Evolutionary conservation across 208 protist species (phyloP), one percentile per base, ranked within the genome.

Genomic region (Angomonas deanei): DNA sequence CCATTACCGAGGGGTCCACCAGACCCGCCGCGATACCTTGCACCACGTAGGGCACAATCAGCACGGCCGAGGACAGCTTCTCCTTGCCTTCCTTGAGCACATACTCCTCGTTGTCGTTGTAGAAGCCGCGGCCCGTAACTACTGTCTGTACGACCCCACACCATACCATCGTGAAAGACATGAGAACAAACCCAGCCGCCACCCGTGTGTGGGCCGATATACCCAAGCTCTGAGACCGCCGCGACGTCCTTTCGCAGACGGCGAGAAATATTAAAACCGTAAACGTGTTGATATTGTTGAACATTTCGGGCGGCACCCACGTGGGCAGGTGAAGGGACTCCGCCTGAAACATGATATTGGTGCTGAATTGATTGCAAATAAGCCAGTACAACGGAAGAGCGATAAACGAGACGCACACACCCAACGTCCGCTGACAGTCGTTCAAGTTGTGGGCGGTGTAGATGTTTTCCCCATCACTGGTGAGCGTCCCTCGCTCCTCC

Each of bases 361-460:
- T 89, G 68, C 78, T 86, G 65, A 83, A 86, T 70, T 86, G 78
- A 36, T 86, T 86, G 55, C 68, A 76, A 24, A 86, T 68, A 13
- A 89, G 65, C 82, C 82, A 89, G 68, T 89, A 89, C 17, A 89
- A 67, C 60, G 82, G 82, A 26, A 89, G 68, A 27, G 76, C 73
- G 6, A 82, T 49, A 54, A 89, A 85, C 10, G 70, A 58, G 42
- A 72, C 71, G 63, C 78, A 85, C 27, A 81, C 67, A 0, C 28
- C 27, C 56, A 83, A 30, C 47, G 79, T 74, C 47, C 38, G 47
- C 27, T 78, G 80, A 26, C 70, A 79, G 65, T 86, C 78, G 0
- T 5, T 60, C 15, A 83, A 52, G 68, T 62, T 81, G 30, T 11
- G 32, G 0, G 61, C 27, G 19, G 54, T 38, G 27, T 55, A 50